These are phyloP conservation scores for Colletotrichum ledebouriae DNA, from an alignment of 2,329 filamentous ascomycete genomes.

Conservation along the genomic window DNA sequence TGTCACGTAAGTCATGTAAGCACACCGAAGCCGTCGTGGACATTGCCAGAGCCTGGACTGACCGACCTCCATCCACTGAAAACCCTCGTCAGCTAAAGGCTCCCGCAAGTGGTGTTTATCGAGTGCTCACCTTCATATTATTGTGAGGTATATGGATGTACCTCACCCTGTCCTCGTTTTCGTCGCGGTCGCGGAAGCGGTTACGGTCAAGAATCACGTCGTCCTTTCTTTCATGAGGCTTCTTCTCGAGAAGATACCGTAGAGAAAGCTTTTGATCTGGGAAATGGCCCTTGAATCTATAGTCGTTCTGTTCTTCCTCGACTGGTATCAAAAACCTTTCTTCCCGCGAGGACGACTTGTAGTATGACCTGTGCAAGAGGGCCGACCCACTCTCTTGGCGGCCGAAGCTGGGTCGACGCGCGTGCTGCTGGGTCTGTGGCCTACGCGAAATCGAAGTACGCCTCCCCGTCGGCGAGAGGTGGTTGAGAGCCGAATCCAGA, in stretches of 20 bases:
- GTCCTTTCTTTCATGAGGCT: neutral
- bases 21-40: too few relatives aligned
- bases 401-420: too few relatives aligned
- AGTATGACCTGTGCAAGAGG: neutral
- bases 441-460: too few relatives aligned
- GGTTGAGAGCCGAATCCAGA: too few relatives aligned
- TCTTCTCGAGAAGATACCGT: neutral
- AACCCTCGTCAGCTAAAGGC: neutral
- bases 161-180: neutral
- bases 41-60: neutral
- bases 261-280: slow-evolving; percentile 7
- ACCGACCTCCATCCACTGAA: slow-evolving; percentile 41
- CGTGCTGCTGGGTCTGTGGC: too few relatives aligned
- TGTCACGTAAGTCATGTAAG: slow-evolving; percentile 26
- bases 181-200: neutral
- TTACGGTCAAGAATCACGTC: neutral
- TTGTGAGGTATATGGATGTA: slow-evolving; percentile 52
- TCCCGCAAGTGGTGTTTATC: neutral
- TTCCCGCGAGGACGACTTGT: neutral
- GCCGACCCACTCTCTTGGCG: neutral
- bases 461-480: too few relatives aligned
- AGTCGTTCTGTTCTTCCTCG: neutral
- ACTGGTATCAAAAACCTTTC: neutral
- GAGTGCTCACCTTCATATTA: slow-evolving; percentile 49
- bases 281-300: slow-evolving; percentile 11